Percentiles rank a stretch among this genome's conserved stretches.
These are phyloP conservation scores for Phyllosticta paracitricarpa DNA, from an alignment of 2,329 filamentous ascomycete species.

Conservation along the genomic window DNA sequence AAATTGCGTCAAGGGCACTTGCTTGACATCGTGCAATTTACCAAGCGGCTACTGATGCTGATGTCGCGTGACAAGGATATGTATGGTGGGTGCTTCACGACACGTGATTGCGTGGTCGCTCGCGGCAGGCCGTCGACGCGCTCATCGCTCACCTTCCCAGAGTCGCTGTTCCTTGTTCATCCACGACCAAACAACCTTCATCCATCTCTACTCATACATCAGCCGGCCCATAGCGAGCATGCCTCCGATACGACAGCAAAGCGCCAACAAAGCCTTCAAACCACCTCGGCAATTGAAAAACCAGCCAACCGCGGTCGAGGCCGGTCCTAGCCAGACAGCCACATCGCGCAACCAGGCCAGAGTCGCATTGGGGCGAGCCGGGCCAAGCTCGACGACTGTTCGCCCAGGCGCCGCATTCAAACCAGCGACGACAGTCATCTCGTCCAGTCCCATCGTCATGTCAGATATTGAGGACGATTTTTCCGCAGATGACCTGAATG, in stretches of 20 bases:
- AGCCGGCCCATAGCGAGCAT: not conserved
- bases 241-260: constrained; percentile 2
- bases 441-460: constrained; percentile 17
- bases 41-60: not conserved
- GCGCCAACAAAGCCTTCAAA: constrained; percentile 20
- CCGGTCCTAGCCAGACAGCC: constrained; percentile 10
- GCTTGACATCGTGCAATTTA: not conserved
- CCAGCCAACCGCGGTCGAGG: not conserved
- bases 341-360: constrained; percentile 16
- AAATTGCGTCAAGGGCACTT: not conserved
- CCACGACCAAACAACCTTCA: not conserved
- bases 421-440: constrained; percentile 20
- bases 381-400: constrained; percentile 16
- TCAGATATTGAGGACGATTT: constrained; percentile 16
- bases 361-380: constrained; percentile 13
- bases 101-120: not conserved
- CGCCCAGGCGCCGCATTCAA: constrained; percentile 17
- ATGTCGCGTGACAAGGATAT: not conserved
- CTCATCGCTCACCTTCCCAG: not conserved
- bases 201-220: not conserved
- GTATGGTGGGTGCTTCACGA: not conserved
- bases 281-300: constrained; percentile 21
- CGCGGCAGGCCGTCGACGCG: not conserved
- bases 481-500: constrained; percentile 19
- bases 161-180: not conserved